Percentiles rank a stretch among this genome's conserved stretches.
Conservation (phyloP, 2,329 filamentous ascomycete genomes). For the Dryadomyces sulphureus region DNA sequence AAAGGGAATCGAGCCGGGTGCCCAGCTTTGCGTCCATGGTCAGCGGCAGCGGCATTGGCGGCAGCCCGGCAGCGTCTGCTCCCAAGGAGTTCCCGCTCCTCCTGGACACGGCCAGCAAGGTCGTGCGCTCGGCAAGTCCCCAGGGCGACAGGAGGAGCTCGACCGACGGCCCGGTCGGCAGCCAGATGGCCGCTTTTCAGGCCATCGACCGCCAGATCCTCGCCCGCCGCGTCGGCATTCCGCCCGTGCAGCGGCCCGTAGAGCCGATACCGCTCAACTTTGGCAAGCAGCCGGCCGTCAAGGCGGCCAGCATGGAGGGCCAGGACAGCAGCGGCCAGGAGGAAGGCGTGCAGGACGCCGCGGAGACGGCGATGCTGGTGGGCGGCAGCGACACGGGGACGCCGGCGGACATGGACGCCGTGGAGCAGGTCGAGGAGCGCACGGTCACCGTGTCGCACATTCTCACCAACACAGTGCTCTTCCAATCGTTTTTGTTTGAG, state of each 20-base stretch:
- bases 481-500: slow-evolving; percentile 70
- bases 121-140: too few relatives aligned
- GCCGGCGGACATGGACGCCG: slow-evolving; percentile 10
- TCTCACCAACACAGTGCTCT: slow-evolving; percentile 63
- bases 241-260: slow-evolving; percentile 20
- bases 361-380: slow-evolving; percentile 2
- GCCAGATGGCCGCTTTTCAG: slow-evolving; percentile 45
- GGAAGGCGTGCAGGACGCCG: not conserved
- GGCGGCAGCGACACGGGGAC: slow-evolving; percentile 2
- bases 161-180: slow-evolving; percentile 26
- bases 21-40: too few relatives aligned
- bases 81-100: slow-evolving; percentile 28
- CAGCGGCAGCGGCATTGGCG: not conserved
- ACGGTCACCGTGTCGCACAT: slow-evolving; percentile 61
- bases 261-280: slow-evolving; percentile 33
- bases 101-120: slow-evolving; percentile 16
- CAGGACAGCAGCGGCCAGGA: not conserved
- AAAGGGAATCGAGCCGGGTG: slow-evolving; percentile 29
- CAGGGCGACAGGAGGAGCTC: too few relatives aligned
- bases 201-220: slow-evolving; percentile 49
- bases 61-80: slow-evolving; percentile 17
- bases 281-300: slow-evolving; percentile 18
- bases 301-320: not conserved
- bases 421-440: slow-evolving; percentile 15
- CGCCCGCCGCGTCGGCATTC: slow-evolving; percentile 35